These are phyloP conservation scores for Gentiana dahurica DNA, from an alignment of 257 asterid genomes.

Conservation along the genomic window DNA sequence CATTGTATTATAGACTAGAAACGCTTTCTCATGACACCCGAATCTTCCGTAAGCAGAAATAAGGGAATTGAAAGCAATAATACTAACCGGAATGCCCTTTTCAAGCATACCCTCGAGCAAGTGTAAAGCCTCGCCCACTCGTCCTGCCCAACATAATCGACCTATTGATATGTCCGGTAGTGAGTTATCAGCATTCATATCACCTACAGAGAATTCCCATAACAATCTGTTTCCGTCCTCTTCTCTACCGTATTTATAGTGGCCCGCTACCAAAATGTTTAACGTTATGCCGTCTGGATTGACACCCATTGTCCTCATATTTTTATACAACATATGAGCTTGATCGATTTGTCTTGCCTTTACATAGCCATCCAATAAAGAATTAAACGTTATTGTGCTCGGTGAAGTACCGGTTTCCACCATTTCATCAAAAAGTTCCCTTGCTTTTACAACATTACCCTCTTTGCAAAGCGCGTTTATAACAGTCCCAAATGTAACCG, in stretches of 20 bases:
- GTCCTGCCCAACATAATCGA: conserved; percentile 73
- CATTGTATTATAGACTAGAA: conserved; percentile 58
- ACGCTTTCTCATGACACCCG: conserved; percentile 57
- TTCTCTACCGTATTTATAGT: conserved; percentile 63
- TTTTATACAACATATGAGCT: conserved; percentile 58
- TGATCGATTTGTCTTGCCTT: conserved; percentile 59
- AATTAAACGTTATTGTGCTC: conserved; percentile 37
- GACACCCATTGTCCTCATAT: conserved; percentile 60
- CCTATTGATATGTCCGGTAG: conserved; percentile 47
- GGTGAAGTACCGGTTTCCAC: conserved; percentile 52
- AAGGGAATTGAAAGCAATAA: conserved; percentile 63
- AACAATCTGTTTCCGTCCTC: conserved; percentile 37
- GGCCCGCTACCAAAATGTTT: conserved; percentile 72
- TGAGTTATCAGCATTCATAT: conserved; percentile 30
- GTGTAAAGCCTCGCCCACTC: conserved; percentile 59
- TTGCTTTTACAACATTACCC: conserved; percentile 70
- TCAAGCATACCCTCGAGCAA: conserved; percentile 56
- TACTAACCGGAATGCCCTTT: conserved; percentile 59
- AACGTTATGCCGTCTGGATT: conserved; percentile 68
- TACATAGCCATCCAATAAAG: conserved; percentile 82
- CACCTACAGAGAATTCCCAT: conserved; percentile 35
- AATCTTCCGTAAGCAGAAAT: conserved; percentile 66
- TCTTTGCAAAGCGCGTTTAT: conserved; percentile 70
- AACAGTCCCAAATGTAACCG: conserved; percentile 48
- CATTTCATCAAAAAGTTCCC: conserved; percentile 51